These are phyloP conservation scores for Pinus taeda DNA, from an alignment of 75 land plant species.

Conservation along the genomic window DNA sequence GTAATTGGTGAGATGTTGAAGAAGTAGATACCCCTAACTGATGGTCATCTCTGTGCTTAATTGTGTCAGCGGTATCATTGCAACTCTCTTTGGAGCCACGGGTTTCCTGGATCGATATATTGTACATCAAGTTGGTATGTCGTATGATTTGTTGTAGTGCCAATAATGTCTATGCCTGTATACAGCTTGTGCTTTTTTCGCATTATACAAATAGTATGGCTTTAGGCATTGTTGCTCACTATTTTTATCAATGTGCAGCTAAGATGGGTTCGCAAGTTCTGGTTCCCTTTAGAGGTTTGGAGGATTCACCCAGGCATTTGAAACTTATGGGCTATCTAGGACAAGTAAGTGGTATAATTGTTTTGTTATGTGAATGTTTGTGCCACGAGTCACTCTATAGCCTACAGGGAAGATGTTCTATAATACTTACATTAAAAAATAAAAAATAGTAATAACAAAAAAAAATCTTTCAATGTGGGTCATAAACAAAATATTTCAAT, in stretches of 20 bases:
- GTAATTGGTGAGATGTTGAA: not conserved
- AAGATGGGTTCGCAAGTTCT: constrained; percentile 96
- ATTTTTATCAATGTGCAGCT: constrained; percentile 37
- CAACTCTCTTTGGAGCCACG: constrained; percentile 93
- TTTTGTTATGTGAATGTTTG: not conserved
- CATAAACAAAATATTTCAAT: too few species aligned
- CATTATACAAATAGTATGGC: not conserved
- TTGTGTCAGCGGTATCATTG: constrained; percentile 81
- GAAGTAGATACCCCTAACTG: not conserved
- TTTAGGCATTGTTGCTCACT: not conserved
- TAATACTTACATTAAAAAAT: too few species aligned
- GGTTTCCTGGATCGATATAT: constrained; percentile 95
- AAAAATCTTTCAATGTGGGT: too few species aligned
- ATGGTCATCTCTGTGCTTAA: not conserved
- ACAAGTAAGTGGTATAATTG: constrained; percentile 47
- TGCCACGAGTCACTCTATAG: too few species aligned
- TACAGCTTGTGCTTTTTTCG: not conserved
- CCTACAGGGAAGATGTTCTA: too few species aligned
- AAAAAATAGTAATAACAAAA: too few species aligned
- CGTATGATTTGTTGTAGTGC: not conserved
- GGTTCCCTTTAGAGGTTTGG: constrained; percentile 93
- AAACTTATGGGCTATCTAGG: constrained; percentile 99
- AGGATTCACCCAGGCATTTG: constrained; percentile 86
- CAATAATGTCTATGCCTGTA: not conserved
- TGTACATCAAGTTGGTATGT: constrained; percentile 88